Base-by-base conservation (phyloP, 768 basidiomycete species). In the Imleria badia region DNA sequence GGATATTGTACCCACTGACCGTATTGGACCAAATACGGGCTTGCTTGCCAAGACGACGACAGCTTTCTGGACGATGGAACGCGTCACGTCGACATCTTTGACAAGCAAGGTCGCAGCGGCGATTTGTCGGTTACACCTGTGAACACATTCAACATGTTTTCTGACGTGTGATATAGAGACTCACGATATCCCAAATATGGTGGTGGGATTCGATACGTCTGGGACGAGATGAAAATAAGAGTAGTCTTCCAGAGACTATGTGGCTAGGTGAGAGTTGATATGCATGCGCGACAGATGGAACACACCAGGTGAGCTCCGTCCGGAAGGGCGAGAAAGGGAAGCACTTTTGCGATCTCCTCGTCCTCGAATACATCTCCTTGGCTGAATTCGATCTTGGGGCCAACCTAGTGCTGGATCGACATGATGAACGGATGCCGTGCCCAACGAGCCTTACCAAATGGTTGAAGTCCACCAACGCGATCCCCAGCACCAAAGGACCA, bases 21-120 rank as follows among this genome's bases (percentile, higher is more conserved):
- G 84, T 72, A 98, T 92, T 11, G 94, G 93, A 13, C 97, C 97
- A 65, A 96, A 96, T 3, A 95, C 82, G 0, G 94, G 93, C 66
- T 91, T 90, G 13, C 87, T 83, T 5, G 93, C 94, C 34, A 99
- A 77, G 3, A 99, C 91, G 0, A 98, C 93, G 4, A 99, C 91
- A 0, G 97, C 95, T 68, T 98, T 99, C 71, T 99, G 97, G 0
- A 99, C 97, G 10, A 88, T 98, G 6, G 90, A 93, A 15, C 97
- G 85, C 6, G 97, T 98, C 17, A 98, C 91, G 59, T 97, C 95
- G 3, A 82, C 76, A 36, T 84, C 81, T 66, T 87, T 89, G 44
- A 89, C 86, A 5, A 93, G 75, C 29, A 99, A 78, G 22, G 85
- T 78, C 0, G 87, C 80, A 2, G 94, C 78, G 11, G 91, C 76